A percentile compares a stretch with the other conserved stretches of the same genome.
These are phyloP conservation scores for Daldinia concentrica DNA, from an alignment of 495 filamentous ascomycete genomes.

Conservation along the genomic window DNA sequence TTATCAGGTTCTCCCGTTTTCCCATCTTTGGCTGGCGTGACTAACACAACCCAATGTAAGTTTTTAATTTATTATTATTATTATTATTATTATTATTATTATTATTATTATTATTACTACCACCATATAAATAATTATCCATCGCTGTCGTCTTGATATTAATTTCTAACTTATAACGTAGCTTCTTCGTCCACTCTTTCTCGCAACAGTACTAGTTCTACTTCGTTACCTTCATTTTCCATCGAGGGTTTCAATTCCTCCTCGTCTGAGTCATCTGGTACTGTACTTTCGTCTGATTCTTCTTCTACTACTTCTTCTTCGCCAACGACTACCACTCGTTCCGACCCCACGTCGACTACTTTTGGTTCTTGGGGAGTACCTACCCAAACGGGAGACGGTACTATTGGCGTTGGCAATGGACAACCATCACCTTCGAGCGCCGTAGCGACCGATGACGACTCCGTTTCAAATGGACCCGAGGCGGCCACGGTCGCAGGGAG, in stretches of 20 bases:
- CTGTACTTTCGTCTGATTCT: conserved; percentile 32
- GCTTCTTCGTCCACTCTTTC: conserved; percentile 51
- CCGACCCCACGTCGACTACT: conserved; percentile 18
- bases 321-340: conserved; percentile 25
- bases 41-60: conserved; percentile 57
- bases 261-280: conserved; percentile 33
- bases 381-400: conserved; percentile 18
- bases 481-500: conserved; percentile 65
- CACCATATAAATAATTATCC: not conserved
- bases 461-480: conserved; percentile 28
- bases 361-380: conserved; percentile 9
- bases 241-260: conserved; percentile 32
- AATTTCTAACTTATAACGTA: conserved; percentile 30
- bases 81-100: not conserved
- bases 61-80: conserved; percentile 7
- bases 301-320: not conserved
- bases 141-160: not conserved
- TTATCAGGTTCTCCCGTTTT: conserved; percentile 55
- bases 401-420: conserved; percentile 27
- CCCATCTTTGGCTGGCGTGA: conserved; percentile 51
- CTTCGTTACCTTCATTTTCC: conserved; percentile 43
- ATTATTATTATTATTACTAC: not conserved
- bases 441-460: conserved; percentile 19
- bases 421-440: conserved; percentile 34
- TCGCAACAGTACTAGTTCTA: conserved; percentile 51